phyloP scores from a whole-genome alignment of 2,329 filamentous ascomycete species.

The Epicoccum sorghinum region DNA sequence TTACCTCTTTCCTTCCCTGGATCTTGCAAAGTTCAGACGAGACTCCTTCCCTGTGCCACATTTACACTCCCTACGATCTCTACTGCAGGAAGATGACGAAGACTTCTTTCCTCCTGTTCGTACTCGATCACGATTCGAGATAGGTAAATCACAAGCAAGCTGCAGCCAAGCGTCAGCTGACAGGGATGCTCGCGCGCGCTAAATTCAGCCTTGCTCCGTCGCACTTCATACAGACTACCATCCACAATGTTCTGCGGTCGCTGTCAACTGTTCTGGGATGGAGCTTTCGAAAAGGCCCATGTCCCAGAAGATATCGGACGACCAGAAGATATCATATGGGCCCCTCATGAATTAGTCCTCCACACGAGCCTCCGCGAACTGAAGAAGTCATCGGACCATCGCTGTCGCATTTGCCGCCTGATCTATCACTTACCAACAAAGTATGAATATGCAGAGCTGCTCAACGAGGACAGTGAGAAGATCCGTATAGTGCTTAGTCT shows the following conservation, averaged over 20 bases:
- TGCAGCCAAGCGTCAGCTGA: neutral
- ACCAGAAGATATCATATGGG: neutral
- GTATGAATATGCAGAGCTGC: neutral
- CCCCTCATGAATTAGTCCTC: neutral
- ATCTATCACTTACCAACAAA: neutral
- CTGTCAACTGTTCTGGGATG: neutral
- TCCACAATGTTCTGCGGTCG: neutral
- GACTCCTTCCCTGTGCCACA: no score
- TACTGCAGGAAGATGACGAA: no score
- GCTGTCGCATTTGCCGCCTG: neutral
- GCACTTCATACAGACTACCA: neutral
- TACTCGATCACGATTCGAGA: neutral
- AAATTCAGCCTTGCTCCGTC: neutral
- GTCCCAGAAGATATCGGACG: neutral
- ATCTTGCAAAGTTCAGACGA: no score
- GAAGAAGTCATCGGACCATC: neutral
- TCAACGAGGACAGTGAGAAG: neutral
- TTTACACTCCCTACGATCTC: no score
- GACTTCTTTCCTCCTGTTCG: no score
- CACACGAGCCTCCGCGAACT: neutral
- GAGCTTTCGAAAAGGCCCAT: neutral
- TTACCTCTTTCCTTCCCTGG: neutral
- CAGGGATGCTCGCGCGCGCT: neutral
- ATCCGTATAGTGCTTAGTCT: neutral
- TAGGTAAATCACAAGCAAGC: neutral